A percentile compares a stretch with the other conserved stretches of the same genome.
These are phyloP conservation scores for Centrapalus pauciflorus DNA, from an alignment of 129 eudicot genomes.

Conservation along the genomic window DNA sequence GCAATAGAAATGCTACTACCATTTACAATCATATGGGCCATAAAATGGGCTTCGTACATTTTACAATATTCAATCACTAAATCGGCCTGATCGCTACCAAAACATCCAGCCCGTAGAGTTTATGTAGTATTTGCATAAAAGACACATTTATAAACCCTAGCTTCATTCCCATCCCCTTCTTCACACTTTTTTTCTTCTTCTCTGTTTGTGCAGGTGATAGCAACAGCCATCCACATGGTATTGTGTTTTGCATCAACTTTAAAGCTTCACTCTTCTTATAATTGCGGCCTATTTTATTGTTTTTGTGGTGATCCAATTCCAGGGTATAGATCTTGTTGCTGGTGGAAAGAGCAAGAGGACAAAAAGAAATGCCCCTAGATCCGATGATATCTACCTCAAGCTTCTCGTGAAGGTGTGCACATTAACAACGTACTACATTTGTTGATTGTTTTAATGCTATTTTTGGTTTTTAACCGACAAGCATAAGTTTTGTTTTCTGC, in stretches of 20 bases:
- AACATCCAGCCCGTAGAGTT: constrained; percentile 11
- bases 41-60: no score
- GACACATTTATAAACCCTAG: constrained; percentile 23
- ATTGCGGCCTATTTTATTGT: neutral
- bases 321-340: constrained; percentile 90
- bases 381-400: constrained; percentile 82
- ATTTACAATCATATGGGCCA: no score
- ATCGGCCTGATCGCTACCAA: neutral
- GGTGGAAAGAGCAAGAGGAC: constrained; percentile 90
- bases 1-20: no score
- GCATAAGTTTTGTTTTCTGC: no score
- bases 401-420: constrained; percentile 58
- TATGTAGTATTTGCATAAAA: neutral
- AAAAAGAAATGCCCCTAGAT: constrained; percentile 78
- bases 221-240: constrained; percentile 28
- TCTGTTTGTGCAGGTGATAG: constrained; percentile 29
- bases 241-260: neutral
- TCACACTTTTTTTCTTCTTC: neutral
- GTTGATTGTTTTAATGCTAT: neutral
- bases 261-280: neutral
- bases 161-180: neutral
- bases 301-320: neutral
- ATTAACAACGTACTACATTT: neutral
- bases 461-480: neutral
- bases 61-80: no score